These are phyloP conservation scores for Lippia alba DNA, from an alignment of 305 asterid genomes.

Conservation along the genomic window DNA sequence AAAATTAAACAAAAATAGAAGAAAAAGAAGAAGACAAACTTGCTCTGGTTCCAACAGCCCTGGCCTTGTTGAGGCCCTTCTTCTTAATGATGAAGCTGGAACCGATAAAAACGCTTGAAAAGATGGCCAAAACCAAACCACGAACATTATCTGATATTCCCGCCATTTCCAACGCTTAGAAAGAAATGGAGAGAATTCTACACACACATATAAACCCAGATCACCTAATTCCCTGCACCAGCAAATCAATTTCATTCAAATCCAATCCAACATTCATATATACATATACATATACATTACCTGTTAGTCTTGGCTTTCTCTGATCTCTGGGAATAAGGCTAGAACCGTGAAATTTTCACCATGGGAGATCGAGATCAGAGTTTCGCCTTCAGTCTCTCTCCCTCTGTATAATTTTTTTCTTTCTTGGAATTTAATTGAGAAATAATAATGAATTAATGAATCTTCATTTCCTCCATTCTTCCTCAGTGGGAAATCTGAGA, in stretches of 20 bases:
- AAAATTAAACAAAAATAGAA: too few relatives aligned
- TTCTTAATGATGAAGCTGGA: conserved; percentile 84
- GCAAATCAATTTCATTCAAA: not conserved
- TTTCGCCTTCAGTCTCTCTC: conserved; percentile 6
- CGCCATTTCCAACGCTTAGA: conserved; percentile 49
- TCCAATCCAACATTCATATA: not conserved
- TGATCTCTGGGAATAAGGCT: conserved; percentile 15
- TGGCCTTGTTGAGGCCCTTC: conserved; percentile 71
- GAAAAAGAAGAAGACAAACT: conserved; percentile 38
- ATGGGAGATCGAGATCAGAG: conserved; percentile 3
- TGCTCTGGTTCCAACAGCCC: conserved; percentile 68
- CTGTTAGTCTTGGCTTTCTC: conserved; percentile 7
- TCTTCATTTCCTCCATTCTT: conserved; percentile 3
- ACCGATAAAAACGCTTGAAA: conserved; percentile 82
- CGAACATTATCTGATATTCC: conserved; percentile 70
- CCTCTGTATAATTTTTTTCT: not conserved
- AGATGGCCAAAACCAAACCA: conserved; percentile 73
- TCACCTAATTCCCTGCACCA: conserved; percentile 45
- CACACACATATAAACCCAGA: conserved; percentile 20
- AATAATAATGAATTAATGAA: too few relatives aligned
- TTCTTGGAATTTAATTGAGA: not conserved
- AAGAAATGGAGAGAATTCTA: conserved; percentile 44
- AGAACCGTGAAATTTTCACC: conserved; percentile 9
- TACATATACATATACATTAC: not conserved
- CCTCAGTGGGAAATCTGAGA: conserved; percentile 32